Evolutionary conservation across 495 filamentous ascomycete genomes (phyloP).

Genomic region (Margaritispora aquatica): DNA sequence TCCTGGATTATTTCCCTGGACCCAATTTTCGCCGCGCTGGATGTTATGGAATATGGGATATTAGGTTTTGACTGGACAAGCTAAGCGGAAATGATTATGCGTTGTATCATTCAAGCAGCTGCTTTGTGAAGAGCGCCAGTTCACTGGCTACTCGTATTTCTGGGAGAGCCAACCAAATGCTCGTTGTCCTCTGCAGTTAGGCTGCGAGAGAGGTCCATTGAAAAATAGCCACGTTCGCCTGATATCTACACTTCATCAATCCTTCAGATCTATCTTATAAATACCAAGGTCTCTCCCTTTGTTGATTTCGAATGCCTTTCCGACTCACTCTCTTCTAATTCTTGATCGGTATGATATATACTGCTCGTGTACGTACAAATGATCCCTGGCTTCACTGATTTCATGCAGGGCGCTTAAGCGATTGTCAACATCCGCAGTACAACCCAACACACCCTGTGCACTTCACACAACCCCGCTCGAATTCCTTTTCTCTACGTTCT

Average conservation of each 20-base stretch:
- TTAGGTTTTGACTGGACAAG: slow-evolving; percentile 25
- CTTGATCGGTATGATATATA: slow-evolving; percentile 2
- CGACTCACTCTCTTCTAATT: slow-evolving; percentile 1
- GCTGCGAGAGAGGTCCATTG: slow-evolving; percentile 24
- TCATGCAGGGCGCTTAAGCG: slow-evolving; percentile 19
- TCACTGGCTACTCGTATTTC: slow-evolving; percentile 21
- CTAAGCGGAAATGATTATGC: slow-evolving; percentile 26
- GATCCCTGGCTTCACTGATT: slow-evolving; percentile 11
- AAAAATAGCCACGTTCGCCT: slow-evolving; percentile 23
- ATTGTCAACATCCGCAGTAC: not conserved
- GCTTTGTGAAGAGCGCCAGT: slow-evolving; percentile 24
- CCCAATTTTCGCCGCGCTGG: slow-evolving; percentile 15
- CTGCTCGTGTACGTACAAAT: slow-evolving; percentile 8
- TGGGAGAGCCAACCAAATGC: slow-evolving; percentile 22
- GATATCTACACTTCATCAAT: slow-evolving; percentile 21
- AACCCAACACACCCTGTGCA: not conserved
- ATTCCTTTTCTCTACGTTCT: not conserved
- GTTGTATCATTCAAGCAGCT: slow-evolving; percentile 27
- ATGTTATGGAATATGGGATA: slow-evolving; percentile 21
- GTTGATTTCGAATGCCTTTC: slow-evolving; percentile 7
- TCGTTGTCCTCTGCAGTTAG: slow-evolving; percentile 21
- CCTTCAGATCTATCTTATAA: slow-evolving; percentile 18
- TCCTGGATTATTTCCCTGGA: slow-evolving; percentile 7
- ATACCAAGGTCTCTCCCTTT: slow-evolving; percentile 12
- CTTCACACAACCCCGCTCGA: not conserved